Base-by-base conservation (phyloP, 352 stramenopile genomes). In the Phytophthora macrochlamydospora region DNA sequence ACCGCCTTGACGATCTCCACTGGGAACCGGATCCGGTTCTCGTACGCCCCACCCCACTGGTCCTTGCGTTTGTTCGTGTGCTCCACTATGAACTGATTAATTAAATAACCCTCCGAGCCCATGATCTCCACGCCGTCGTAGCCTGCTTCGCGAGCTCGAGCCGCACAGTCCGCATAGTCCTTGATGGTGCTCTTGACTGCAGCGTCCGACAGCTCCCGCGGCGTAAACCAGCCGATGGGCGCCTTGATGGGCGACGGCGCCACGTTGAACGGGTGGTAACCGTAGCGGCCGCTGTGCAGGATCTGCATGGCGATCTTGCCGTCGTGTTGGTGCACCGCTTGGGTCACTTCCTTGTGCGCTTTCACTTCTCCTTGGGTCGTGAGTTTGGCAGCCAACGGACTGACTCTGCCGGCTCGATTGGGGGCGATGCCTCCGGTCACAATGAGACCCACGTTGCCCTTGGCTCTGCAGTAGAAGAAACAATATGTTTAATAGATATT, bases 71-170 rank as follows among this genome's bases (percentile, higher is more conserved):
- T 88, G 80, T 99, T 99, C 3, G 96, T 99, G 63, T 94, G 81
- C 43, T 91, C 79, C 2, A 96, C 91, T 55, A 99, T 89, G 68
- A 99, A 99, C 87, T 99, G 93, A 76, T 98, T 99, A 70, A 99
- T 98, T 6, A 99, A 65, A 64, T 99, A 99, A 9, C 97, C 97
- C 79, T 99, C 97, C n/a, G 83, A 97, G 2, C 95, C 97, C 97
- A 99, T 99, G 59, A 99, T 94, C 83, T 99, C 97, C 1, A 99
- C 97, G 24, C 97, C 97, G 66, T 99, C 97, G 74, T 99, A 99
- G 18, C 97, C 97, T 7, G 94, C 96, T 69, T 97, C 80, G 45
- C 71, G 63, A 7, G 85, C 91, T 29, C 98, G 82, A 29, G 81
- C 81, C 0, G 92, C 91, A 64, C 83, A 96, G 56, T 85, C 80